These are phyloP conservation scores for Suillus spraguei DNA, from an alignment of 768 basidiomycete species.

Conservation along the genomic window DNA sequence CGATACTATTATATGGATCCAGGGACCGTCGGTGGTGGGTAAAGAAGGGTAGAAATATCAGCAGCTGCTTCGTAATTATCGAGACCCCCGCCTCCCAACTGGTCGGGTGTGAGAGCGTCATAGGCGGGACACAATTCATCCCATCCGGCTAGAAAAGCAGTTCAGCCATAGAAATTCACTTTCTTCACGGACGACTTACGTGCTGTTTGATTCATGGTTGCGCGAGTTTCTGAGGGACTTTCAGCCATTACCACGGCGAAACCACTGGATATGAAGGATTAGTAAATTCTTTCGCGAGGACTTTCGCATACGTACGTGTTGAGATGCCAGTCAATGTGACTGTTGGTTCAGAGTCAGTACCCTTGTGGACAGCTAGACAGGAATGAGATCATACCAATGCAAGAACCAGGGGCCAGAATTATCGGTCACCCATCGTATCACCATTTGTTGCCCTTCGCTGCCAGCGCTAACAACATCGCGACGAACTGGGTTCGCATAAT, in stretches of 20 bases:
- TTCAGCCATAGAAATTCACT: background rate
- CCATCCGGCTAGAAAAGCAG: background rate
- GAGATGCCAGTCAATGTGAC: constrained; percentile 18
- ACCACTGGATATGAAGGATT: constrained; percentile 17
- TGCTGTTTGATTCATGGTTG: background rate
- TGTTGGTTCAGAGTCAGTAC: background rate
- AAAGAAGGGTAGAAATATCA: constrained; percentile 19
- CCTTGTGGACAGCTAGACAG: background rate
- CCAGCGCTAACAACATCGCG: no score
- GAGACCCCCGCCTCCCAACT: constrained; percentile 10
- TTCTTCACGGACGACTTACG: background rate
- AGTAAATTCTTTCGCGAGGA: background rate
- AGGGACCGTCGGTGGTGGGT: constrained; percentile 7
- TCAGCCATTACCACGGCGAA: constrained; percentile 36
- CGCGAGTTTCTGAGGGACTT: constrained; percentile 16
- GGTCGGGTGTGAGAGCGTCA: no score
- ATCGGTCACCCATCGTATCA: no score
- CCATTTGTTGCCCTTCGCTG: no score
- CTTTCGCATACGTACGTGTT: constrained; percentile 15
- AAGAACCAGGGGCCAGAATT: constrained; percentile 42
- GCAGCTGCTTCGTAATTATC: constrained; percentile 17
- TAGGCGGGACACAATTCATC: no score
- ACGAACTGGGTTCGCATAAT: no score
- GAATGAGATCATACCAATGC: constrained; percentile 16
- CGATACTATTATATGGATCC: no score